Percentiles rank a stretch among this genome's conserved stretches.
Conservation (phyloP, 1,139 yeast genomes). For the Yamadazyma kanchanaburiensis region DNA sequence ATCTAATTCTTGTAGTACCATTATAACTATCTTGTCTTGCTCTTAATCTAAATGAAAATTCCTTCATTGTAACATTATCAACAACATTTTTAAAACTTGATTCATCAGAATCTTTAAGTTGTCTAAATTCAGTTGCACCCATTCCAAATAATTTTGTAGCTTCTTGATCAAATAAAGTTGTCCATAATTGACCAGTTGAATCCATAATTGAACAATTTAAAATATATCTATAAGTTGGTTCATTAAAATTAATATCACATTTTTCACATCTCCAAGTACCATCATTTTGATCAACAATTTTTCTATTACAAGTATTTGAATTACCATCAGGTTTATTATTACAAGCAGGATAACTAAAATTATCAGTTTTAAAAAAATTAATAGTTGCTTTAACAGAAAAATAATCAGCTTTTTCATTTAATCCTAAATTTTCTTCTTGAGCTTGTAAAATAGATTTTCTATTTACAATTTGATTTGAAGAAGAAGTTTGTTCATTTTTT, state of each 20-base stretch:
- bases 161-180: conserved; percentile 82
- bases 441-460: conserved; percentile 69
- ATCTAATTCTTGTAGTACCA: conserved; percentile 74
- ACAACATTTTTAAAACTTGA: conserved; percentile 47
- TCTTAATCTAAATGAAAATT: conserved; percentile 69
- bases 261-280: conserved; percentile 92
- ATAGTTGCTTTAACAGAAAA: conserved; percentile 74
- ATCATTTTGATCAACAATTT: conserved; percentile 70
- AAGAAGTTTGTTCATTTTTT: conserved; percentile 33
- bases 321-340: conserved; percentile 20
- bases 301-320: conserved; percentile 65
- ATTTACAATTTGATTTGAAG: conserved; percentile 34
- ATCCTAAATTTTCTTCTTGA: conserved; percentile 67
- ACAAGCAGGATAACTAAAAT: conserved; percentile 91
- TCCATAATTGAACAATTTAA: conserved; percentile 73
- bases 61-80: conserved; percentile 58
- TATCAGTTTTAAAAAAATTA: conserved; percentile 67
- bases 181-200: conserved; percentile 80
- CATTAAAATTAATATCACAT: conserved; percentile 66
- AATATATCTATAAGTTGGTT: conserved; percentile 78
- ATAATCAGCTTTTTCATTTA: conserved; percentile 73
- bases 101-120: conserved; percentile 45
- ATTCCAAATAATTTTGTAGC: conserved; percentile 68
- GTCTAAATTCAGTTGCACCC: conserved; percentile 64
- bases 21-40: conserved; percentile 85